Percentiles rank a stretch among this genome's conserved stretches.
phyloP scores from a whole-genome alignment of 2,329 filamentous ascomycete species.

The Orbilia oligospora region DNA sequence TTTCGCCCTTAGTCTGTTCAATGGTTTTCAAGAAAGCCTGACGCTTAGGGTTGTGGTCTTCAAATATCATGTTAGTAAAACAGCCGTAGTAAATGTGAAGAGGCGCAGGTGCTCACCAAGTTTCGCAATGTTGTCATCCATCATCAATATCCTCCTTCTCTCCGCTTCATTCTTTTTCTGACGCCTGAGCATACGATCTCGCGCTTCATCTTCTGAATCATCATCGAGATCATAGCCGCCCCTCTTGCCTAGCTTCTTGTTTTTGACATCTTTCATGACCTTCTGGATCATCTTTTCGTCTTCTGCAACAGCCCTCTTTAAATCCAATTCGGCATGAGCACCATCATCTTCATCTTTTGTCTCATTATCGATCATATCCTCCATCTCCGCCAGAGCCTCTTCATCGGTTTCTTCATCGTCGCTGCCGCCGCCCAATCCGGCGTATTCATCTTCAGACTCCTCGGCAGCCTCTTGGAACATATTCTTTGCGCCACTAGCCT shows the following conservation, averaged over 20 bases:
- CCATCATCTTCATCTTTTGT: constrained; percentile 83
- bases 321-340: constrained; percentile 86
- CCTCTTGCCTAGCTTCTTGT: constrained; percentile 86
- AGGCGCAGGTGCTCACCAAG: constrained; percentile 69
- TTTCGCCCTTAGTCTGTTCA: constrained; percentile 83
- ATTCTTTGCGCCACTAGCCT: constrained; percentile 86
- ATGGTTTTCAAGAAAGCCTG: constrained; percentile 91
- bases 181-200: constrained; percentile 66
- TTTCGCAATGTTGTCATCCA: constrained; percentile 90
- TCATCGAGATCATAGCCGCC: constrained; percentile 81
- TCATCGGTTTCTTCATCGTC: constrained; percentile 83
- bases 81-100: background rate
- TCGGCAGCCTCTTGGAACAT: constrained; percentile 95
- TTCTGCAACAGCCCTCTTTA: constrained; percentile 83
- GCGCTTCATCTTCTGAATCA: constrained; percentile 89
- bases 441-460: constrained; percentile 98
- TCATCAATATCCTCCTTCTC: constrained; percentile 88
- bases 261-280: constrained; percentile 92
- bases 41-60: constrained; percentile 82
- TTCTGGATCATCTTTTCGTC: constrained; percentile 92
- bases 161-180: constrained; percentile 83
- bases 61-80: constrained; percentile 56
- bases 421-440: constrained; percentile 88
- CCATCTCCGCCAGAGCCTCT: constrained; percentile 72
- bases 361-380: constrained; percentile 91